These are phyloP conservation scores for Peltaster fructicola DNA, from an alignment of 2,329 filamentous ascomycete species.

Conservation along the genomic window DNA sequence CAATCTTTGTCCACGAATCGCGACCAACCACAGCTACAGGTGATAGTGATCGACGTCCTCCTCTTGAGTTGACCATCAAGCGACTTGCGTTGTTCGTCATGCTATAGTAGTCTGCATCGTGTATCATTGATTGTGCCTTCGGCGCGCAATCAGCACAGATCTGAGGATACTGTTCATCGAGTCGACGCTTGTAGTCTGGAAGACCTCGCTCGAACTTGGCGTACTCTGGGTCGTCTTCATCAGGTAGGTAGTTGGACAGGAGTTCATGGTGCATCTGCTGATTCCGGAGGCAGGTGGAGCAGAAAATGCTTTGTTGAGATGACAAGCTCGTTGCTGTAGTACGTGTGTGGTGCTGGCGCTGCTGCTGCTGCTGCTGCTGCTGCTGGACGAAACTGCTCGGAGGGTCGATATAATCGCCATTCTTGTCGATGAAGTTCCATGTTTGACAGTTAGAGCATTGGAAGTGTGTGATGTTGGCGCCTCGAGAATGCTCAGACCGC, in stretches of 20 bases:
- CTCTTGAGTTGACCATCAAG: too few relatives aligned
- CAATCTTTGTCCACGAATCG: too few relatives aligned
- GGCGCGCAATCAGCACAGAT: slow-evolving; percentile 70
- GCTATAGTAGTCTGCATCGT: slow-evolving; percentile 17
- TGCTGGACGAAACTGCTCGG: slow-evolving; percentile 36
- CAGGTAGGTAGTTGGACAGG: slow-evolving; percentile 63
- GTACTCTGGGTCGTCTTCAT: slow-evolving; percentile 49
- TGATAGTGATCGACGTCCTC: too few relatives aligned
- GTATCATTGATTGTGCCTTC: slow-evolving; percentile 37
- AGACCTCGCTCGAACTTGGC: slow-evolving; percentile 48
- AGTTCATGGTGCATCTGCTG: slow-evolving; percentile 63
- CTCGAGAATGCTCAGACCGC: slow-evolving; percentile 42
- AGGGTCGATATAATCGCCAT: slow-evolving; percentile 79
- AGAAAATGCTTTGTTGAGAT: slow-evolving; percentile 36
- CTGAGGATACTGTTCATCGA: slow-evolving; percentile 76
- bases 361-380: slow-evolving; percentile 7
- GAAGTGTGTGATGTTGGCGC: slow-evolving; percentile 46
- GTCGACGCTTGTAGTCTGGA: slow-evolving; percentile 48
- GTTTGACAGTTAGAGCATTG: slow-evolving; percentile 65
- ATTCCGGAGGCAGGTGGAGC: slow-evolving; percentile 69
- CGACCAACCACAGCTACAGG: too few relatives aligned
- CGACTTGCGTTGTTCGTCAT: slow-evolving; percentile 12
- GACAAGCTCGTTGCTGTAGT: slow-evolving; percentile 1
- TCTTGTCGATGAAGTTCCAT: slow-evolving; percentile 77
- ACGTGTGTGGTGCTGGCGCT: slow-evolving; percentile 12